A percentile compares a stretch with the other conserved stretches of the same genome.
Conservation (phyloP, 2,329 filamentous ascomycete genomes). For the Elsinoe perseae region DNA sequence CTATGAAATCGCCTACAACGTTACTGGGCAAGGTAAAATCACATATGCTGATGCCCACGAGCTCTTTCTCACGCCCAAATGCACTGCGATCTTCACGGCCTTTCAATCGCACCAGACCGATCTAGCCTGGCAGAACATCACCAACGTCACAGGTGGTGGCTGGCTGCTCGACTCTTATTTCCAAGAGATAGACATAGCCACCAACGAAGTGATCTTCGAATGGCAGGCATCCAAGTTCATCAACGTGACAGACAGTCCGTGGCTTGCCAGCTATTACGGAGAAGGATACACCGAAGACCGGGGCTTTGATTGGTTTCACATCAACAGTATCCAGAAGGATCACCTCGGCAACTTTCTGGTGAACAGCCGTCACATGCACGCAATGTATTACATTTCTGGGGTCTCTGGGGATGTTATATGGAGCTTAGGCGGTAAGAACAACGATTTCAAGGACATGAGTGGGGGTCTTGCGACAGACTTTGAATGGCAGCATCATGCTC, state of each 20-base stretch:
- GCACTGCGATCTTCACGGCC: constrained; percentile 22
- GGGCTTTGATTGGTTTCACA: constrained; percentile 48
- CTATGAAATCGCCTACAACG: neutral
- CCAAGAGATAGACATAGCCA: constrained; percentile 41
- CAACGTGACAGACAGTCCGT: constrained; percentile 24
- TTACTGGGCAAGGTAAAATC: neutral
- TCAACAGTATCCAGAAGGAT: constrained; percentile 46
- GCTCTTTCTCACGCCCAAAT: constrained; percentile 22
- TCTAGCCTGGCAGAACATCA: too few relatives aligned
- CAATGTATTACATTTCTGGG: constrained; percentile 40
- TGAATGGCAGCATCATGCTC: constrained; percentile 29
- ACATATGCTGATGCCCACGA: neutral
- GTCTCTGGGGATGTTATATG: constrained; percentile 38
- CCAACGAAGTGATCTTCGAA: constrained; percentile 38
- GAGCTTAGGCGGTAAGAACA: constrained; percentile 41
- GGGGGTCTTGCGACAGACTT: constrained; percentile 26
- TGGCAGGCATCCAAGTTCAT: constrained; percentile 44
- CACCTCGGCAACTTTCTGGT: constrained; percentile 41
- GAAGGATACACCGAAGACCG: too few relatives aligned
- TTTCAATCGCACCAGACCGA: constrained; percentile 24
- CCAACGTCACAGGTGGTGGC: constrained; percentile 21
- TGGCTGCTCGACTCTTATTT: constrained; percentile 40
- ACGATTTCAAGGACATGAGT: constrained; percentile 30
- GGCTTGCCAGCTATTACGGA: too few relatives aligned
- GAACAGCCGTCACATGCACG: constrained; percentile 37